Percentiles rank a stretch among this genome's conserved stretches.
These are phyloP conservation scores for Sugiyamaella lignohabitans DNA, from an alignment of 805 yeast genomes.

Conservation along the genomic window DNA sequence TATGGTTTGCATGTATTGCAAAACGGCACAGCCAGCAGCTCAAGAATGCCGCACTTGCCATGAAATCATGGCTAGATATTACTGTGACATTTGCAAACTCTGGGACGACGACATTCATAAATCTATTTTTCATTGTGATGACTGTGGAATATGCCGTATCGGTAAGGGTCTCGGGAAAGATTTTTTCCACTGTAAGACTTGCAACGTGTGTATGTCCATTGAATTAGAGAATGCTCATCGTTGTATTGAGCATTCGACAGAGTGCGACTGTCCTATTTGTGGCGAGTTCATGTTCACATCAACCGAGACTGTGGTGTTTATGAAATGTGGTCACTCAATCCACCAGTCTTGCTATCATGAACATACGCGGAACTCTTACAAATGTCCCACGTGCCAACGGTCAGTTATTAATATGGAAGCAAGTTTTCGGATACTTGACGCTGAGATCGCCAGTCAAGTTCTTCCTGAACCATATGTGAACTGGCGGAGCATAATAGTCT, in stretches of 20 bases:
- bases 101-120: slow-evolving; percentile 74
- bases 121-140: slow-evolving; percentile 85
- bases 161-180: slow-evolving; percentile 86
- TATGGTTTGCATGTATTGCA: slow-evolving; percentile 77
- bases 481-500: slow-evolving; percentile 67
- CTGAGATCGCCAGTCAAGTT: slow-evolving; percentile 68
- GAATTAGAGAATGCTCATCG: slow-evolving; percentile 69
- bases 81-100: slow-evolving; percentile 68
- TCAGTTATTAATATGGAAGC: slow-evolving; percentile 84
- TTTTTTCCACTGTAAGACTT: slow-evolving; percentile 83
- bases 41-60: slow-evolving; percentile 66
- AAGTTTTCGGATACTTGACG: slow-evolving; percentile 78
- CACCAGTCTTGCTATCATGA: slow-evolving; percentile 81
- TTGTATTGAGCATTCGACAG: slow-evolving; percentile 83
- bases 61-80: slow-evolving; percentile 63
- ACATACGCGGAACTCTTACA: slow-evolving; percentile 73
- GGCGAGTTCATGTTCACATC: slow-evolving; percentile 86
- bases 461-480: slow-evolving; percentile 71
- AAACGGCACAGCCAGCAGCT: slow-evolving; percentile 65
- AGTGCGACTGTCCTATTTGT: slow-evolving; percentile 89
- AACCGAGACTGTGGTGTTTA: slow-evolving; percentile 74
- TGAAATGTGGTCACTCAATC: slow-evolving; percentile 92
- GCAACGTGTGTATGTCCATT: slow-evolving; percentile 83
- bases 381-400: slow-evolving; percentile 85
- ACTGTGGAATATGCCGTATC: slow-evolving; percentile 86